These are phyloP conservation scores for Kodamaea jinghongensis DNA, from an alignment of 805 yeast species.

Conservation along the genomic window DNA sequence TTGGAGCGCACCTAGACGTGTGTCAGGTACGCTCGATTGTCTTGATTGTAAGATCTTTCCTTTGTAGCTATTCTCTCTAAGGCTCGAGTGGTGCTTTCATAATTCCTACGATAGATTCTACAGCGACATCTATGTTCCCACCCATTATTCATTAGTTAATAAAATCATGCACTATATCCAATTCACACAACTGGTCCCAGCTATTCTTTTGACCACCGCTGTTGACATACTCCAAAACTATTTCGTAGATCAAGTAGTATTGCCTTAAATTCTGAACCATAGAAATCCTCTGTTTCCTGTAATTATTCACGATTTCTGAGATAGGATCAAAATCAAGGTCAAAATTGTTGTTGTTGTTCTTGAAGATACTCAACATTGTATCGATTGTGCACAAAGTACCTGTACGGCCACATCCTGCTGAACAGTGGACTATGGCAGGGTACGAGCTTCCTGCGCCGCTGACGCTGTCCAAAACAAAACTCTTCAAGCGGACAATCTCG, in stretches of 20 bases:
- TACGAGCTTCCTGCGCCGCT: conserved; percentile 4
- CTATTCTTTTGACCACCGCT: conserved; percentile 3
- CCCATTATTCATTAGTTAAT: background rate
- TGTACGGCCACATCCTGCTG: conserved; percentile 62
- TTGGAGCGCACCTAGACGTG: too few relatives aligned
- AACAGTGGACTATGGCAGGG: conserved; percentile 54
- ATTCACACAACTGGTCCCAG: conserved; percentile 9
- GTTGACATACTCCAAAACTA: conserved; percentile 19
- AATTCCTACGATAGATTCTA: too few relatives aligned
- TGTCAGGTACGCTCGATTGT: too few relatives aligned
- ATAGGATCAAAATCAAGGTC: conserved; percentile 38
- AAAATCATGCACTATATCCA: conserved; percentile 13
- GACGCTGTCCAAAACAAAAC: conserved; percentile 13
- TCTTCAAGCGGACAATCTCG: conserved; percentile 36
- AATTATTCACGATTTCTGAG: conserved; percentile 43
- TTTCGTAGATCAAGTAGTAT: conserved; percentile 50
- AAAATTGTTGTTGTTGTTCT: conserved; percentile 11
- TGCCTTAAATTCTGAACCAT: conserved; percentile 61
- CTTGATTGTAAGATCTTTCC: too few relatives aligned
- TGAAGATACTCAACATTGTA: conserved; percentile 25
- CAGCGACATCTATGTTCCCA: too few relatives aligned
- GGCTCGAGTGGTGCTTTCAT: too few relatives aligned
- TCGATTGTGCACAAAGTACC: conserved; percentile 60
- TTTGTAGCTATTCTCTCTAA: too few relatives aligned
- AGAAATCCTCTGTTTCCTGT: conserved; percentile 51